Percentiles rank a stretch among this genome's conserved stretches.
Evolutionary conservation across 2,329 filamentous ascomycete genomes (phyloP).

Genomic region (Trichoderma harzianum): DNA sequence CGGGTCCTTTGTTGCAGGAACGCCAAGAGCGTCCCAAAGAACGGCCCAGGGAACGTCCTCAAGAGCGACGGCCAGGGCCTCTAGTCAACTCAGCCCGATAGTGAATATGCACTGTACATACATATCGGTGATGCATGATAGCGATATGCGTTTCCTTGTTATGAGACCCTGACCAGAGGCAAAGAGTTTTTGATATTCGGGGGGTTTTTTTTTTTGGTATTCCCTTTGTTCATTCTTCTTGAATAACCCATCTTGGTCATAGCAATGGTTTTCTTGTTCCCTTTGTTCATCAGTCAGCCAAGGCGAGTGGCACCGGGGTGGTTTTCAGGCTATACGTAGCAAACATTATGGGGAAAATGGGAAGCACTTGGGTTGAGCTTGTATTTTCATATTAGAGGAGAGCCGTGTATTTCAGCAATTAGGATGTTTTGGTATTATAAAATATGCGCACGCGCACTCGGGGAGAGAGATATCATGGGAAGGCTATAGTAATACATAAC

Average conservation of each 20-base stretch:
- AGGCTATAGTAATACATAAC: background rate
- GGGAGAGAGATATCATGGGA: background rate
- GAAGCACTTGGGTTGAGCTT: background rate
- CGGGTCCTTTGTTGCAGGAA: constrained; percentile 4
- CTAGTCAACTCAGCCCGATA: constrained; percentile 31
- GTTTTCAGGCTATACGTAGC: background rate
- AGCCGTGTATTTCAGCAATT: background rate
- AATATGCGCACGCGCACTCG: background rate
- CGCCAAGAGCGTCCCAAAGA: constrained; percentile 23
- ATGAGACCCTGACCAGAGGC: constrained; percentile 11
- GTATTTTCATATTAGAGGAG: background rate
- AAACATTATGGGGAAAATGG: background rate
- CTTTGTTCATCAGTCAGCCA: background rate
- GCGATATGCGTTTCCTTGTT: background rate
- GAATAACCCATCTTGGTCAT: constrained; percentile 1
- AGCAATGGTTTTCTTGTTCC: background rate
- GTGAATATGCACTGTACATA: background rate
- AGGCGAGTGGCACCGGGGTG: background rate
- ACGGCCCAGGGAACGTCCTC: constrained; percentile 12
- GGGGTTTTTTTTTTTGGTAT: background rate
- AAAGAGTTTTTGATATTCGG: background rate
- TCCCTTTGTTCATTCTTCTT: background rate
- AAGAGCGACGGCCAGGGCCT: constrained; percentile 26
- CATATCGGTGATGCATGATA: background rate
- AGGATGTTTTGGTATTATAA: background rate